These are phyloP conservation scores for Theobroma grandiflorum DNA, from an alignment of 441 rosid genomes.

Conservation along the genomic window DNA sequence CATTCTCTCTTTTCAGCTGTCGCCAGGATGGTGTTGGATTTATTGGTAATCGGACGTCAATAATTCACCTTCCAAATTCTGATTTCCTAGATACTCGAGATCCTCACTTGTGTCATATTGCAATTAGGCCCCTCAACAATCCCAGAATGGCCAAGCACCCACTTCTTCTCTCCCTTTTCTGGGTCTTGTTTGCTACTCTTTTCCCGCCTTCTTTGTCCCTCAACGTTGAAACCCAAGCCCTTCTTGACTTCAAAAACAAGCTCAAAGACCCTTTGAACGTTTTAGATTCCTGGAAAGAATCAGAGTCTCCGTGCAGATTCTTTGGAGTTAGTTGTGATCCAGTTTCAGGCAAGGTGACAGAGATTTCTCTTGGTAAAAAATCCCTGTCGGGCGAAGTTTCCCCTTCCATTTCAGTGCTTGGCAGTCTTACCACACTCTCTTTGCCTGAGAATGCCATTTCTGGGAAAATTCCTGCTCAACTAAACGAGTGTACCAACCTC, in stretches of 20 bases:
- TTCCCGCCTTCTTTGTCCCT: constrained; percentile 51
- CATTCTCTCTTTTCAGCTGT: constrained; percentile 27
- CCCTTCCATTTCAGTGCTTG: constrained; percentile 57
- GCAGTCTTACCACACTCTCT: constrained; percentile 49
- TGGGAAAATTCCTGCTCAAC: constrained; percentile 63
- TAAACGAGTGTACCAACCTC: constrained; percentile 56
- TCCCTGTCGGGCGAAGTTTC: constrained; percentile 73
- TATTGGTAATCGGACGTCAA: constrained; percentile 10
- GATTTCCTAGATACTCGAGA: background rate
- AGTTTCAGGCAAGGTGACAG: constrained; percentile 52
- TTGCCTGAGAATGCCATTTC: constrained; percentile 58
- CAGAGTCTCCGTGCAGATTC: constrained; percentile 67
- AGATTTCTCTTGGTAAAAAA: constrained; percentile 54
- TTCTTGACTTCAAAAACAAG: constrained; percentile 67
- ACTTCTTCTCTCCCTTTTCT: constrained; percentile 15
- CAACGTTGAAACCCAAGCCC: constrained; percentile 55
- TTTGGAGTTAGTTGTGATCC: constrained; percentile 65
- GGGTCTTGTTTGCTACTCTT: constrained; percentile 33
- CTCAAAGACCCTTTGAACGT: constrained; percentile 66
- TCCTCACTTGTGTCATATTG: constrained; percentile 10
- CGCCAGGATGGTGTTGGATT: constrained; percentile 26
- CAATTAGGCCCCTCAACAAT: constrained; percentile 6
- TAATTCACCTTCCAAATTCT: constrained; percentile 9
- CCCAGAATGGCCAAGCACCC: constrained; percentile 40
- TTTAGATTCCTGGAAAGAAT: constrained; percentile 72